Evolutionary conservation across 2,329 filamentous ascomycete genomes (phyloP).

Genomic region (Aspergillus sp.): DNA sequence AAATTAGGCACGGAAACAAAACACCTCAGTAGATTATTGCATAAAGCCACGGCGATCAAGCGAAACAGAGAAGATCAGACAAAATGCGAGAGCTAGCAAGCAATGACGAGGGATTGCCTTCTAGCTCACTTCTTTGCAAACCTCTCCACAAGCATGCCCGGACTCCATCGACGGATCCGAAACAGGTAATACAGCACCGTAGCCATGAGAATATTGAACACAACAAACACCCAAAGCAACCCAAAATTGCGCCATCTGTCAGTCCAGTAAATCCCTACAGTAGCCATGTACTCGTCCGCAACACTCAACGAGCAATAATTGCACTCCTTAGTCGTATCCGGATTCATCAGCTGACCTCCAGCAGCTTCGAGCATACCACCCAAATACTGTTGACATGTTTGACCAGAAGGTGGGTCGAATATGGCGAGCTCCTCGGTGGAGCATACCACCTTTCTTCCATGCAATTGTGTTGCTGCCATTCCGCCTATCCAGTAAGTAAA

Average conservation of each 20-base stretch:
- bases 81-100: too few species aligned
- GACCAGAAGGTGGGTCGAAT: constrained; percentile 59
- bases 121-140: not conserved
- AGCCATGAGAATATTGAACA: constrained; percentile 54
- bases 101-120: too few species aligned
- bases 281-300: constrained; percentile 40
- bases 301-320: constrained; percentile 43
- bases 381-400: constrained; percentile 64
- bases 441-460: constrained; percentile 65
- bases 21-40: too few species aligned
- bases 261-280: constrained; percentile 51
- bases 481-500: constrained; percentile 51
- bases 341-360: constrained; percentile 57
- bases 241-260: constrained; percentile 70
- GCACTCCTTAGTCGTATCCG: constrained; percentile 52
- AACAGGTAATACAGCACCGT: constrained; percentile 50
- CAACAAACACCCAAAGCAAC: constrained; percentile 58
- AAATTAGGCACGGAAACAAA: too few species aligned
- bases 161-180: constrained; percentile 17
- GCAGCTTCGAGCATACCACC: constrained; percentile 46
- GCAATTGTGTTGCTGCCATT: constrained; percentile 70
- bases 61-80: not conserved
- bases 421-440: constrained; percentile 65
- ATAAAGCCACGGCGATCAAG: too few species aligned
- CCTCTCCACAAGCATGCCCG: constrained; percentile 20